A percentile compares a stretch with the other conserved stretches of the same genome.
These are phyloP conservation scores for Globisporangium cylindrosporum DNA, from an alignment of 352 stramenopile genomes.

Conservation along the genomic window DNA sequence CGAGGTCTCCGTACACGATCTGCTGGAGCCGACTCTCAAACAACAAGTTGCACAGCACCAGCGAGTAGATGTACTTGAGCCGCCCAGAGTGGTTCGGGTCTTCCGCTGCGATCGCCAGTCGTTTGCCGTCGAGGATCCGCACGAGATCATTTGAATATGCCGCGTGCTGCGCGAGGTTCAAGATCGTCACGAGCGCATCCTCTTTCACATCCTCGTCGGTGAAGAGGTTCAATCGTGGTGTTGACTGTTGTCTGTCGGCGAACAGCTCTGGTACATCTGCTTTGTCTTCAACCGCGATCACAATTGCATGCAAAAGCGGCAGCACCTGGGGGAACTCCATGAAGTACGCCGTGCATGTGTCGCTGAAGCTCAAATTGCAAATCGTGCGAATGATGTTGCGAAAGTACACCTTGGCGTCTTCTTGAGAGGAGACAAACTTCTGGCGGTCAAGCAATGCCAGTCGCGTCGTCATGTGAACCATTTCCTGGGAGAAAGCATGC, in stretches of 20 bases:
- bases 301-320: slow-evolving; percentile 40
- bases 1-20: slow-evolving; percentile 56
- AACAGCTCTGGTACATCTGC: not conserved
- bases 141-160: slow-evolving; percentile 50
- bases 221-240: slow-evolving; percentile 4
- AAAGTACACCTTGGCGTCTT: slow-evolving; percentile 33
- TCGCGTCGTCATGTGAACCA: slow-evolving; percentile 50
- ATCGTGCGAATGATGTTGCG: slow-evolving; percentile 60
- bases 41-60: slow-evolving; percentile 64
- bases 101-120: slow-evolving; percentile 39
- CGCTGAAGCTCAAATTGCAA: slow-evolving; percentile 63
- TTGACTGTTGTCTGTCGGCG: not conserved
- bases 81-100: slow-evolving; percentile 27
- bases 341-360: slow-evolving; percentile 39
- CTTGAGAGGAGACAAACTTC: slow-evolving; percentile 19
- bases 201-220: slow-evolving; percentile 51
- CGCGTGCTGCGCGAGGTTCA: slow-evolving; percentile 59
- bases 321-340: slow-evolving; percentile 64
- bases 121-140: slow-evolving; percentile 53
- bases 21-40: slow-evolving; percentile 69
- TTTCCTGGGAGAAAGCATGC: slow-evolving; percentile 45
- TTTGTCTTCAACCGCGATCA: slow-evolving; percentile 12
- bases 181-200: slow-evolving; percentile 55
- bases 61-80: slow-evolving; percentile 59
- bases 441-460: slow-evolving; percentile 45